phyloP scores from a whole-genome alignment of 2,329 filamentous ascomycete species.

The Mycocentrospora acerina region DNA sequence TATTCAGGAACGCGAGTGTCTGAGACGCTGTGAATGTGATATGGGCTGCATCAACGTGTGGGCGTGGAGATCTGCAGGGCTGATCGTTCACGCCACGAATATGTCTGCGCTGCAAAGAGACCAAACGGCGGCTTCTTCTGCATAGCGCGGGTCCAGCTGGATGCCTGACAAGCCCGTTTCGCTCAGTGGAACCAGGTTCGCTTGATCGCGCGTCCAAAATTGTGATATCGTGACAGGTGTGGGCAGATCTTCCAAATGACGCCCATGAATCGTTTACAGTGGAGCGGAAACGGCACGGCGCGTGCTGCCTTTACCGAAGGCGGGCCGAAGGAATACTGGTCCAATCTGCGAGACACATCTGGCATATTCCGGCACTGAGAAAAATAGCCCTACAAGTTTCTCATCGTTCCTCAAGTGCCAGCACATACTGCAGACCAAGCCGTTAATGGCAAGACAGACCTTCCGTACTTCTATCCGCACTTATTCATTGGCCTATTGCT shows the following conservation, averaged over 20 bases:
- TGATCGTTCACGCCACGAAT: slow-evolving; percentile 30
- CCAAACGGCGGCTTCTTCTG: slow-evolving; percentile 7
- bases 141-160: slow-evolving; percentile 14
- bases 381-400: slow-evolving; percentile 25
- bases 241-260: slow-evolving; percentile 27
- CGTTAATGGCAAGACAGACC: slow-evolving; percentile 23
- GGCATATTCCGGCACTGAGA: slow-evolving; percentile 27
- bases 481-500: slow-evolving; percentile 27
- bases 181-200: slow-evolving; percentile 16
- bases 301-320: slow-evolving; percentile 27
- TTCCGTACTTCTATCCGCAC: slow-evolving; percentile 14
- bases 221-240: slow-evolving; percentile 17
- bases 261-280: slow-evolving; percentile 14
- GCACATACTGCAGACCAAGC: slow-evolving; percentile 33
- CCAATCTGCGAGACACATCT: slow-evolving; percentile 34
- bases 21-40: slow-evolving; percentile 27
- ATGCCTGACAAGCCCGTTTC: slow-evolving; percentile 5
- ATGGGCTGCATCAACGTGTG: slow-evolving; percentile 26
- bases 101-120: slow-evolving; percentile 13
- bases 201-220: slow-evolving; percentile 17
- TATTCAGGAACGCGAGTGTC: slow-evolving; percentile 23
- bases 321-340: slow-evolving; percentile 21
- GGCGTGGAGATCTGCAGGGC: slow-evolving; percentile 28
- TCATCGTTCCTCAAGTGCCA: slow-evolving; percentile 31
- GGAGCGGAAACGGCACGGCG: slow-evolving; percentile 36